Conservation (phyloP, 257 asterid species). For the Scutellaria baicalensis region DNA sequence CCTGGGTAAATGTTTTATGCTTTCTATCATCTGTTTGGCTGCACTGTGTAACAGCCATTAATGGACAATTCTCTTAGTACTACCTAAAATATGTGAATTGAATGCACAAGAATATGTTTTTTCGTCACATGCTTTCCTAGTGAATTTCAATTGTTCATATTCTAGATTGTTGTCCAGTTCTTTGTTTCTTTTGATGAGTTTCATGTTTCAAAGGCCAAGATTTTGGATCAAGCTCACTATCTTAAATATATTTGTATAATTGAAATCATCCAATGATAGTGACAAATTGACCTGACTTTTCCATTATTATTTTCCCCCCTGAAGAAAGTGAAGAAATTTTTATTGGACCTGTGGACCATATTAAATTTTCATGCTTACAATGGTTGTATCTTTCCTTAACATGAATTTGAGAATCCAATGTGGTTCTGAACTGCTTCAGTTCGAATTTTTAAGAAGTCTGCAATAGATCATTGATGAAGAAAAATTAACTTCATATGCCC, state of each 20-base stretch:
- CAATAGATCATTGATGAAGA: neutral
- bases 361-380: neutral
- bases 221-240: neutral
- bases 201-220: neutral
- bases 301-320: neutral
- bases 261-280: neutral
- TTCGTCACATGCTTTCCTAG: neutral
- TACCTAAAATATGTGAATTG: neutral
- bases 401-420: neutral
- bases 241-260: neutral
- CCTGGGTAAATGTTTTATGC: slow-evolving; percentile 64
- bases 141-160: neutral
- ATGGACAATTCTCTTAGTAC: neutral
- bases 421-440: neutral
- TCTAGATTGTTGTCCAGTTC: neutral
- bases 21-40: neutral
- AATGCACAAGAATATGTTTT: neutral
- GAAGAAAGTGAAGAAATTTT: neutral
- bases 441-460: neutral
- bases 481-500: neutral
- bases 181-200: neutral
- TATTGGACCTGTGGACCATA: neutral
- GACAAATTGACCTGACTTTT: neutral
- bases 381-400: neutral
- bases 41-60: neutral